Conservation (phyloP, 1,284 basidiomycete genomes). For the Thecaphora frezii region DNA sequence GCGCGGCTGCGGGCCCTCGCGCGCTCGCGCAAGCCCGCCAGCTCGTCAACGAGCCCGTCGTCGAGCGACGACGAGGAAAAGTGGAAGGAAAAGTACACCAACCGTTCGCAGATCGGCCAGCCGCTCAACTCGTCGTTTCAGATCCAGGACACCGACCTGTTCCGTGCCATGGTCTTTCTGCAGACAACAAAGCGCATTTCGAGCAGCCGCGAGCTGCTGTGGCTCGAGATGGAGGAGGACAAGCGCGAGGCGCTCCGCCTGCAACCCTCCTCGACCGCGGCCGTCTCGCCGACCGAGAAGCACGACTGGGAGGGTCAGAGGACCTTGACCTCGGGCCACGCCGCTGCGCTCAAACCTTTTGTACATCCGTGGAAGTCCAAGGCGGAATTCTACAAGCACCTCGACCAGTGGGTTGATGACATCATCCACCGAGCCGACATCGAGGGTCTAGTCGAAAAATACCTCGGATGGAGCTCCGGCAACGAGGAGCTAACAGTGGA, state of each 20-base stretch:
- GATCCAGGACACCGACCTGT: slow-evolving; percentile 23
- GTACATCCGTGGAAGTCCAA: slow-evolving; percentile 35
- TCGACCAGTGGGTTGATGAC: slow-evolving; percentile 29
- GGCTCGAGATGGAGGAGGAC: slow-evolving; percentile 46
- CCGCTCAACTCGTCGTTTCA: slow-evolving; percentile 35
- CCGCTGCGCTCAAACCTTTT: slow-evolving; percentile 24
- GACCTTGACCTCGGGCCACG: slow-evolving; percentile 20
- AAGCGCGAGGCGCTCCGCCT: slow-evolving; percentile 15
- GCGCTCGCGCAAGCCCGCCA: slow-evolving; percentile 5
- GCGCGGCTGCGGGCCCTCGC: slow-evolving; percentile 20
- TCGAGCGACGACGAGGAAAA: slow-evolving; percentile 28
- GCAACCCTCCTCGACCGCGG: slow-evolving; percentile 7
- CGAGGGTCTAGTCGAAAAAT: slow-evolving; percentile 19
- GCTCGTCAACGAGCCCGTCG: slow-evolving; percentile 9
- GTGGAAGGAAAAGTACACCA: slow-evolving; percentile 27
- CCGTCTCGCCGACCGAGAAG: slow-evolving; percentile 10
- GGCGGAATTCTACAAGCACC: slow-evolving; percentile 21
- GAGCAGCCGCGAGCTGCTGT: slow-evolving; percentile 32
- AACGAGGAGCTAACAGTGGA: slow-evolving; percentile 38
- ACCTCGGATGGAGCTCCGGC: slow-evolving; percentile 35
- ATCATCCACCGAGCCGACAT: slow-evolving; percentile 20
- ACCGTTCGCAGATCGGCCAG: slow-evolving; percentile 32
- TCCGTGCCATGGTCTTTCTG: slow-evolving; percentile 19
- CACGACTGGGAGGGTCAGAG: slow-evolving; percentile 1
- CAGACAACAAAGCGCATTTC: slow-evolving; percentile 13